Conservation (phyloP, 257 asterid genomes). For the Primulina tabacum region DNA sequence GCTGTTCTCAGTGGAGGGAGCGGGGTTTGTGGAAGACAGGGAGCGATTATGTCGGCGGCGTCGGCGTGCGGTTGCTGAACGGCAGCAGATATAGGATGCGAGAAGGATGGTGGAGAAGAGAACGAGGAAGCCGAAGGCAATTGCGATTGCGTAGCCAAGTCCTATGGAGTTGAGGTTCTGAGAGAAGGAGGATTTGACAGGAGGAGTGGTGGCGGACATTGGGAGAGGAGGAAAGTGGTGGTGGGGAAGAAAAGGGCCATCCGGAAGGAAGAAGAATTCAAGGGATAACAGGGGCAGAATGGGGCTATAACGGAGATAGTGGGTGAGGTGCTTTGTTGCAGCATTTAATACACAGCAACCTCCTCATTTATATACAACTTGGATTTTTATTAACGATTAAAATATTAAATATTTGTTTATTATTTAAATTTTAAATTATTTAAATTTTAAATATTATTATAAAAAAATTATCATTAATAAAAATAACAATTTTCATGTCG, state of each 20-base stretch:
- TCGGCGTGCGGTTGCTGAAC: constrained; percentile 56
- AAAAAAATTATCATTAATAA: no score
- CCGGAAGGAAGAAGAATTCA: constrained; percentile 29
- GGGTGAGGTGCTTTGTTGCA: constrained; percentile 49
- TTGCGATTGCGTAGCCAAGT: constrained; percentile 73
- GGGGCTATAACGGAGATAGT: constrained; percentile 6
- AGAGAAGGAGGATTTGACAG: constrained; percentile 14
- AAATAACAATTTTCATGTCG: no score
- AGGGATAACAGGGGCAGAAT: no score
- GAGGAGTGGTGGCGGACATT: constrained; percentile 45
- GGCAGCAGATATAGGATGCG: constrained; percentile 80
- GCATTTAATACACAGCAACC: constrained; percentile 57
- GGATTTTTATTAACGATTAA: not conserved
- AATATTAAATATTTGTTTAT: no score
- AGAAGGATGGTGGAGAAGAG: constrained; percentile 69
- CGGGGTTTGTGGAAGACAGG: constrained; percentile 3
- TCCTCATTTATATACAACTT: constrained; percentile 48
- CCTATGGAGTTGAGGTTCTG: constrained; percentile 43
- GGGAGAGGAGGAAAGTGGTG: constrained; percentile 19
- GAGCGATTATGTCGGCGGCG: constrained; percentile 37
- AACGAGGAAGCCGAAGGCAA: constrained; percentile 76
- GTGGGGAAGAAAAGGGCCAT: constrained; percentile 41
- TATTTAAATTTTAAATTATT: no score
- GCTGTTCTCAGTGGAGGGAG: constrained; percentile 41
- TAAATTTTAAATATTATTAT: no score